These are phyloP conservation scores for Pisolithus sp. DNA, from an alignment of 768 basidiomycete genomes.

Conservation along the genomic window DNA sequence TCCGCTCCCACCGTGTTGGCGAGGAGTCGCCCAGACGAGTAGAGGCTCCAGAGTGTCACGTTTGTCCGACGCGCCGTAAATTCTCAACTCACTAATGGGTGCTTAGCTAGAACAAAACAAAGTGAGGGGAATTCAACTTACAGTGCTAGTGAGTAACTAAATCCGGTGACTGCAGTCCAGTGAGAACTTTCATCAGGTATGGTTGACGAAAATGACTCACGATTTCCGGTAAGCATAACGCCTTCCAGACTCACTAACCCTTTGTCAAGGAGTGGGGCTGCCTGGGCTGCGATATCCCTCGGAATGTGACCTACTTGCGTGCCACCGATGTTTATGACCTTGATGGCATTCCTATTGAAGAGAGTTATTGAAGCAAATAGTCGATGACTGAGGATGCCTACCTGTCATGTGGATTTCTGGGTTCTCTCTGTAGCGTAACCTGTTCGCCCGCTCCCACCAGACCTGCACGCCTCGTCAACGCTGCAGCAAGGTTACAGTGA, in stretches of 20 bases:
- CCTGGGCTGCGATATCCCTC: constrained; percentile 44
- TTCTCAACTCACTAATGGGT: constrained; percentile 50
- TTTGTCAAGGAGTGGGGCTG: constrained; percentile 70
- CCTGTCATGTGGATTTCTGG: constrained; percentile 64
- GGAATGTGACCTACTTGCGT: constrained; percentile 81
- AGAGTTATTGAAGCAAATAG: neutral
- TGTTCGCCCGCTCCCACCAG: constrained; percentile 77
- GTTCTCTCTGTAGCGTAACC: constrained; percentile 61
- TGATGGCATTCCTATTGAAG: constrained; percentile 59
- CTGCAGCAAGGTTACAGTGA: neutral
- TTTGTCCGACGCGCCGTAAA: constrained; percentile 63
- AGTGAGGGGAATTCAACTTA: constrained; percentile 25
- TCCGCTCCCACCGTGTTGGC: constrained; percentile 39
- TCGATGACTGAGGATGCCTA: constrained; percentile 16
- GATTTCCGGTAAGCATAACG: constrained; percentile 55
- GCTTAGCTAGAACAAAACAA: neutral
- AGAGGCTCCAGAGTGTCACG: constrained; percentile 55
- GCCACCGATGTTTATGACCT: constrained; percentile 71
- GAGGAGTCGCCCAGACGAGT: constrained; percentile 71
- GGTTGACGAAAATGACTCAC: constrained; percentile 29
- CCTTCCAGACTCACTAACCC: constrained; percentile 66
- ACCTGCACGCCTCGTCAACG: constrained; percentile 36
- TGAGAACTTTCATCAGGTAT: constrained; percentile 1
- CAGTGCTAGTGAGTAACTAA: constrained; percentile 56
- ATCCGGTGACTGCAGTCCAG: constrained; percentile 33